Conservation (phyloP, 176 grass and related monocot species). For the Phoenix dactylifera region DNA sequence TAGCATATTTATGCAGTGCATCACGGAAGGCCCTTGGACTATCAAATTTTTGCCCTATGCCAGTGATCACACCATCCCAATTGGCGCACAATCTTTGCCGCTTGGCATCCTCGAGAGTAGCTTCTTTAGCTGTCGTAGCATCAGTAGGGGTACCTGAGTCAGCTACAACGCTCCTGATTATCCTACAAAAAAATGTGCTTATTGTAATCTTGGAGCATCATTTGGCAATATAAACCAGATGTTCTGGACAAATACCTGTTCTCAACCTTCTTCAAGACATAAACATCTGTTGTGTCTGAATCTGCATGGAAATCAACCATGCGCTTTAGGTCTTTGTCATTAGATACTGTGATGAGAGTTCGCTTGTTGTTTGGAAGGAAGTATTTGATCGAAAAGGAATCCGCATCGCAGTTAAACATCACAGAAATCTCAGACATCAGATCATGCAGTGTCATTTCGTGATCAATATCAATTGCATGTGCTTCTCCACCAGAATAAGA, state of each 20-base stretch:
- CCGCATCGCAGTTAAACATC: constrained; percentile 53
- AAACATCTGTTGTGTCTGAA: constrained; percentile 70
- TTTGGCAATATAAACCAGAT: no score
- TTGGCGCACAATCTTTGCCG: constrained; percentile 55
- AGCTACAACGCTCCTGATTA: constrained; percentile 48
- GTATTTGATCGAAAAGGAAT: constrained; percentile 67
- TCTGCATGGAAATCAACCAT: constrained; percentile 94
- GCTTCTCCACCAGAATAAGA: constrained; percentile 89
- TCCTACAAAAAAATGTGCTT: constrained; percentile 19
- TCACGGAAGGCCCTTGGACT: constrained; percentile 78
- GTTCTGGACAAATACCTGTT: constrained; percentile 40
- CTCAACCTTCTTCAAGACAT: constrained; percentile 74
- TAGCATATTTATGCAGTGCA: constrained; percentile 86
- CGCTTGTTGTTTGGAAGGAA: constrained; percentile 88
- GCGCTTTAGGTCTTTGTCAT: constrained; percentile 80
- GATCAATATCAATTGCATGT: constrained; percentile 74
- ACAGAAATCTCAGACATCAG: constrained; percentile 68
- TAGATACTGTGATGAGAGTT: constrained; percentile 85
- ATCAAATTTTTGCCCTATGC: constrained; percentile 81
- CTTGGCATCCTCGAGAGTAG: constrained; percentile 37
- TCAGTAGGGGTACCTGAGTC: constrained; percentile 40
- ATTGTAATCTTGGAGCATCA: no score
- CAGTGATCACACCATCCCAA: constrained; percentile 81
- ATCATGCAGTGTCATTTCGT: constrained; percentile 50
- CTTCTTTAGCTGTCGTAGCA: constrained; percentile 14